These are phyloP conservation scores for Iodosphaeria phyllophila DNA, from an alignment of 2,329 filamentous ascomycete genomes.

Conservation along the genomic window DNA sequence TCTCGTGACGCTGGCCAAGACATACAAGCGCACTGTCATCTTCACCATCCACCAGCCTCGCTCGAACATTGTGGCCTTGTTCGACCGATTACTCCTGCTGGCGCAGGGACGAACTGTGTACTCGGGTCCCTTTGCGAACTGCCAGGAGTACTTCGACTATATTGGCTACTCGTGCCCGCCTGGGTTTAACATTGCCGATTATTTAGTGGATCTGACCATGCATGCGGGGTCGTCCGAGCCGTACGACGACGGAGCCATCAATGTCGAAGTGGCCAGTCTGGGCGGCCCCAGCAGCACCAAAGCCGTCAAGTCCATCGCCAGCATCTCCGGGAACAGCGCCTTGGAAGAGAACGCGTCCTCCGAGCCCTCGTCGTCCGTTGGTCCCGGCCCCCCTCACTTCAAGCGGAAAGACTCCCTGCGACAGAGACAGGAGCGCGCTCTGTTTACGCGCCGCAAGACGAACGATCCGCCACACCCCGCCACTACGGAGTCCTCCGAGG, in stretches of 20 bases:
- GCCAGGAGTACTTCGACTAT: slow-evolving; percentile 81
- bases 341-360: slow-evolving; percentile 42
- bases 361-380: slow-evolving; percentile 38
- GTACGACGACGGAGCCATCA: slow-evolving; percentile 27
- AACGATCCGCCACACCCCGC: slow-evolving; percentile 18
- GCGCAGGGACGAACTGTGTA: slow-evolving; percentile 83
- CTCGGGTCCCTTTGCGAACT: slow-evolving; percentile 74
- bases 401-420: slow-evolving; percentile 68
- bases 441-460: slow-evolving; percentile 69
- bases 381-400: slow-evolving; percentile 47
- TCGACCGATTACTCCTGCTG: slow-evolving; percentile 81
- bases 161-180: slow-evolving; percentile 87
- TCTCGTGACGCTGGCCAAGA: slow-evolving; percentile 83
- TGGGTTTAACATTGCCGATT: slow-evolving; percentile 97
- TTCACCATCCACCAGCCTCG: slow-evolving; percentile 97
- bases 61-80: slow-evolving; percentile 94
- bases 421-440: slow-evolving; percentile 70
- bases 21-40: slow-evolving; percentile 89
- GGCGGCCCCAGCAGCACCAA: slow-evolving; percentile 75
- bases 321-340: slow-evolving; percentile 57
- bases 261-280: slow-evolving; percentile 42
- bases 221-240: slow-evolving; percentile 51
- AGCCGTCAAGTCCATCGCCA: slow-evolving; percentile 79
- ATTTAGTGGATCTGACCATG: slow-evolving; percentile 94
- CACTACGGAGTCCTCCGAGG: slow-evolving; percentile 43